Base-by-base conservation (phyloP, 257 asterid species). In the Solanum acaule region DNA sequence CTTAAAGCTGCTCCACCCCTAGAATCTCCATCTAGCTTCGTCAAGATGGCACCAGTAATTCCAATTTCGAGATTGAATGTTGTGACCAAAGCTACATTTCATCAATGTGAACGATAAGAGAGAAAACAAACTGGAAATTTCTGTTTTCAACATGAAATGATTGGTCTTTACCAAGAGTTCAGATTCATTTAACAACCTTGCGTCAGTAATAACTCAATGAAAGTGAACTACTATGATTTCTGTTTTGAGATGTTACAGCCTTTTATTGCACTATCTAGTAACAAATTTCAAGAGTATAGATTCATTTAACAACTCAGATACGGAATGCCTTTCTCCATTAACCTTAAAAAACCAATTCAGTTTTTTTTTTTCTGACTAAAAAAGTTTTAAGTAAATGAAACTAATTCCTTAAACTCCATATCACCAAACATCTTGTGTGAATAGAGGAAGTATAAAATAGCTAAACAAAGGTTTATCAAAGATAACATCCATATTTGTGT, bases 1-100 rank as follows among this genome's bases (percentile, higher is more conserved):
- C 98, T 95, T 93, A 97, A 93, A 85, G 99, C 99, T 73, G 99
- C 98, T 91, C 99, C 99, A 87, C 99, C 99, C 94, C 99, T 94
- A 86, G 99, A 97, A 92, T 97, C 99, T 42, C 99, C 99, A 91
- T 97, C 99, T 72, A 97, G 93, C 94, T 97, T 97, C 76, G 99
- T 94, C 92, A 97, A 90, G 90, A 97, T 96, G 91, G 99, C 98
- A 90, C 99, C 99, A 85, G 99, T 95, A 87, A 97, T 97, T 92
- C 99, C 99, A 90, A 97, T 96, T 90, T 97, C 99, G 87, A 97
- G 93, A 91, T 97, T 96, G 98, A 97, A 97, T 79, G 99, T 94
- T 42, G 99, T 92, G 79, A 97, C 98, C 95, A 97, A 88, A 44
- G 98, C 98, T 96, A 86, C 25, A 88, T 83, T 85, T 67, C 89